Evolutionary conservation across 139 green algal genomes (phyloP).

Genomic region (Picochlorum sp.): DNA sequence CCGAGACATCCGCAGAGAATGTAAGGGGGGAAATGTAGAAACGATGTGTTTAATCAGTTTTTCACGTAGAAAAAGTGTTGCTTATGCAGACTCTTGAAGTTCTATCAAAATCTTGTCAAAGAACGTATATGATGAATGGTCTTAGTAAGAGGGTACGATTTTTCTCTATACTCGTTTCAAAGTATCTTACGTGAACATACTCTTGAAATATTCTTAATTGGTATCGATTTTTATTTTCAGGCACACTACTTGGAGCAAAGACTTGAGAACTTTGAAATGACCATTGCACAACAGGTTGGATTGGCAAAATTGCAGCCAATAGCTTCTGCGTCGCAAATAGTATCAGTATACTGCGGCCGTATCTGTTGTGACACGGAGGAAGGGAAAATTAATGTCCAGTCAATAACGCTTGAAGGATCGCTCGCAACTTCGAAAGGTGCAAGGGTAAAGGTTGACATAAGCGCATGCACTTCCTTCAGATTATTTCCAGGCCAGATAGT

Average conservation of each 20-base stretch:
- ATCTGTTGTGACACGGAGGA: conserved; percentile 48
- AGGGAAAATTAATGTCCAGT: conserved; percentile 48
- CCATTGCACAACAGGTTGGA: not conserved
- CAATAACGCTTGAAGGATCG: conserved; percentile 66
- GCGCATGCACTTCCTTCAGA: conserved; percentile 29
- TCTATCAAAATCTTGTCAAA: too few species aligned
- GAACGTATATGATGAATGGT: not conserved
- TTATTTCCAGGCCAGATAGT: conserved; percentile 68
- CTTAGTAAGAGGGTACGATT: not conserved
- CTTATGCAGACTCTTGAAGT: too few species aligned
- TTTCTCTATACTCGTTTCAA: too few species aligned
- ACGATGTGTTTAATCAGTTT: too few species aligned
- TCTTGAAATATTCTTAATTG: too few species aligned
- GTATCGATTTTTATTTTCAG: too few species aligned
- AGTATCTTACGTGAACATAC: too few species aligned
- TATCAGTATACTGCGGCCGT: conserved; percentile 50
- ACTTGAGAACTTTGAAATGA: conserved; percentile 23
- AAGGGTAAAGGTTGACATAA: conserved; percentile 59
- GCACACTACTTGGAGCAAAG: conserved; percentile 34
- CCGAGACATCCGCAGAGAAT: not conserved
- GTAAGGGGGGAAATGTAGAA: not conserved
- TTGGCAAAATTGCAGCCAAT: conserved; percentile 16
- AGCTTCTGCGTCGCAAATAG: conserved; percentile 33
- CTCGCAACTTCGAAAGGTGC: conserved; percentile 34
- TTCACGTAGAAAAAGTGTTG: too few species aligned